Conservation (phyloP, 1,284 basidiomycete genomes). For the Rhodotorula sp. region DNA sequence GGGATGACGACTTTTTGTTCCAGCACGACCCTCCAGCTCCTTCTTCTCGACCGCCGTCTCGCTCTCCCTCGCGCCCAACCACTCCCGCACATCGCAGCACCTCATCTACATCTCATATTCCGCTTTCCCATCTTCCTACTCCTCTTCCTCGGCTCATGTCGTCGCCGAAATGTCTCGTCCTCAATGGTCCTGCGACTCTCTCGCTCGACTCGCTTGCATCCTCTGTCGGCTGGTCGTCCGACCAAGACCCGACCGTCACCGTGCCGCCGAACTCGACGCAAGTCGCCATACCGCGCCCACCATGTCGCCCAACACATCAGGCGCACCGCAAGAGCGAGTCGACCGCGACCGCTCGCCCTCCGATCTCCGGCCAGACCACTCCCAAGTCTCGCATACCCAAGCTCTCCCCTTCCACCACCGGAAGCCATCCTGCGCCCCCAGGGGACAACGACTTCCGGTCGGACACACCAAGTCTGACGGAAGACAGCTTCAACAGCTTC, state of each 20-base stretch:
- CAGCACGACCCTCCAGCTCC: constrained; percentile 8
- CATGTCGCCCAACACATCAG: not conserved
- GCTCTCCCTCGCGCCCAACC: constrained; percentile 4
- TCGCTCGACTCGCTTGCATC: constrained; percentile 35
- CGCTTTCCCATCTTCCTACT: not conserved
- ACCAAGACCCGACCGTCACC: constrained; percentile 27
- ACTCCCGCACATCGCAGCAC: not conserved
- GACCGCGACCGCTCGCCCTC: constrained; percentile 5
- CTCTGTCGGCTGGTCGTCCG: constrained; percentile 6
- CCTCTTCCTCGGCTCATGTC: not conserved
- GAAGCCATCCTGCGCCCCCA: not conserved
- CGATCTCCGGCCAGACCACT: constrained; percentile 5
- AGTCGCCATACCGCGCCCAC: not conserved
- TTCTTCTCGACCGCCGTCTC: not conserved
- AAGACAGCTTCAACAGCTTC: constrained; percentile 19
- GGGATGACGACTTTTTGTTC: constrained; percentile 39
- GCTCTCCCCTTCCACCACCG: not conserved
- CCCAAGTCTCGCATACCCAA: not conserved
- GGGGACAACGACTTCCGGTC: constrained; percentile 2
- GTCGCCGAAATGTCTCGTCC: not conserved
- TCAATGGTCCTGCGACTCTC: not conserved
- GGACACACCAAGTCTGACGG: constrained; percentile 9
- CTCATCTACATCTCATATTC: not conserved
- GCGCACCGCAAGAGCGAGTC: not conserved
- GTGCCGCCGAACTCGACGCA: not conserved